Conservation (phyloP, 2,329 filamentous ascomycete species). For the Alternaria sp. region DNA sequence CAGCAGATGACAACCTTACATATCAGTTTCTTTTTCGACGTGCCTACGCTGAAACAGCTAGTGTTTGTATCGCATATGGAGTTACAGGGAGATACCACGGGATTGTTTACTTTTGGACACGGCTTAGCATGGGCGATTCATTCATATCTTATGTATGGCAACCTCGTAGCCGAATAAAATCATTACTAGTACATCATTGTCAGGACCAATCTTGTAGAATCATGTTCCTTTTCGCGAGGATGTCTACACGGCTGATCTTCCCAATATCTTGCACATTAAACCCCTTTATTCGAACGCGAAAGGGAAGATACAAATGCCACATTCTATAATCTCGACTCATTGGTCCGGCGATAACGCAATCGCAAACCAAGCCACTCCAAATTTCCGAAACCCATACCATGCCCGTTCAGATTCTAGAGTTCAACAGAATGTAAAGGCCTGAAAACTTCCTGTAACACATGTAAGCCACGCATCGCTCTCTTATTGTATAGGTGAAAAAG, state of each 20-base stretch:
- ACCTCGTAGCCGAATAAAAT: neutral
- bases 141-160: neutral
- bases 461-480: too few species aligned
- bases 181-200: neutral
- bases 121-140: neutral
- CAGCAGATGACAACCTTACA: conserved; percentile 7
- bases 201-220: neutral
- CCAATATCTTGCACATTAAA: neutral
- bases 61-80: conserved; percentile 5
- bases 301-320: neutral
- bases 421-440: neutral
- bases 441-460: neutral
- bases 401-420: too few species aligned
- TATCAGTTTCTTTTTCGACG: neutral
- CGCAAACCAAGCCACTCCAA: neutral
- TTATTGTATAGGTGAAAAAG: too few species aligned
- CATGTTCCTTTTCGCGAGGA: neutral
- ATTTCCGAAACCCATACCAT: neutral
- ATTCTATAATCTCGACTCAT: neutral
- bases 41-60: neutral
- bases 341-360: neutral
- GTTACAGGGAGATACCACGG: conserved; percentile 13
- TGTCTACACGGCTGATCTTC: neutral
- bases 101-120: neutral
- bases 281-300: neutral